A percentile compares a stretch with the other conserved stretches of the same genome.
phyloP scores from a whole-genome alignment of 2,329 filamentous ascomycete species.

The Diaporthe sp. region DNA sequence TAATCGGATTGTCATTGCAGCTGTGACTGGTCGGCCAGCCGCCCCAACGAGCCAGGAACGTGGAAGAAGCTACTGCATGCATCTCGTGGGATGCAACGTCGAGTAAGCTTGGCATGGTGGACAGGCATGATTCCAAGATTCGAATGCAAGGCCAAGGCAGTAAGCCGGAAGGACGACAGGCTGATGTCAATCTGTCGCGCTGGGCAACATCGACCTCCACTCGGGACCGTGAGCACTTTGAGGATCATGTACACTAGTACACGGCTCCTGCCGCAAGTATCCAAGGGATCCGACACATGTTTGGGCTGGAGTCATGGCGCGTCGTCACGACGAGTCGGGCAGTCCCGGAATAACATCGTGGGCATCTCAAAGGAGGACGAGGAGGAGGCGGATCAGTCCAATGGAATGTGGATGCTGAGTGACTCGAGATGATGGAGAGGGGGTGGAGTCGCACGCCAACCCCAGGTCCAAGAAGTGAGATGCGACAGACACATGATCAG shows the following conservation, averaged over 20 bases:
- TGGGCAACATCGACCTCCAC: not conserved
- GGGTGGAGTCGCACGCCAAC: not conserved
- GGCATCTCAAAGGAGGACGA: not conserved
- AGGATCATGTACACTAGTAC: not conserved
- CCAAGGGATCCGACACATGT: not conserved
- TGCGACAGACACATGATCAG: not conserved
- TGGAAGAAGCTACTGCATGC: slow-evolving; percentile 26
- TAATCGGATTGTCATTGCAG: not conserved
- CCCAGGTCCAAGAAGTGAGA: not conserved
- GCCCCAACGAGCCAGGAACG: slow-evolving; percentile 7
- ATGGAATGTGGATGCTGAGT: not conserved
- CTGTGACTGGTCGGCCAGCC: slow-evolving; percentile 2
- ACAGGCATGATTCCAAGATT: slow-evolving; percentile 3
- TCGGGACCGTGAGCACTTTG: not conserved
- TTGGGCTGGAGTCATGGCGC: slow-evolving; percentile 25
- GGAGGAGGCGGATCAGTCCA: not conserved
- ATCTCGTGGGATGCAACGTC: slow-evolving; percentile 25
- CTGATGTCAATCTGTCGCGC: not conserved
- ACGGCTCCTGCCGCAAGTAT: no score
- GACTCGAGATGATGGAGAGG: not conserved
- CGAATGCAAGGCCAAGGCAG: not conserved
- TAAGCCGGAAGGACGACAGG: not conserved
- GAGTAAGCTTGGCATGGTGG: not conserved
- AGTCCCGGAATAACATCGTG: not conserved
- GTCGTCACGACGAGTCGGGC: not conserved